Conservation (phyloP, 495 filamentous ascomycete species). For the Aspergillus affinis region DNA sequence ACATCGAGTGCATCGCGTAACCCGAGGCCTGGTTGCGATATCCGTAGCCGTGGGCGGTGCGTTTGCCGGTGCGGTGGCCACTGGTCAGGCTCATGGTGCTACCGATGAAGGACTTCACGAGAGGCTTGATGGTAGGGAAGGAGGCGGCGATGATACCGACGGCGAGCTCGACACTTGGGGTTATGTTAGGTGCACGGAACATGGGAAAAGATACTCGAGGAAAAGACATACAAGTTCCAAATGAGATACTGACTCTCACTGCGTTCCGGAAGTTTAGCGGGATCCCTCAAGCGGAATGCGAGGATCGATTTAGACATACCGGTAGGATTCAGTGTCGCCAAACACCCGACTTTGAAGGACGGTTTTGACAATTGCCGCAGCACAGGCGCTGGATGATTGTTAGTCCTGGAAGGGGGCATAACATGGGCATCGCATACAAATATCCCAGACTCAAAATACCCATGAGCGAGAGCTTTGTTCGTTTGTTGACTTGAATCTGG, state of each 20-base stretch:
- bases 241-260: conserved; percentile 10
- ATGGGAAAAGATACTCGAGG: background rate
- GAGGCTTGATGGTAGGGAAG: conserved; percentile 14
- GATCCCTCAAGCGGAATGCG: background rate
- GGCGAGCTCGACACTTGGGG: conserved; percentile 12
- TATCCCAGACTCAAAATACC: conserved; percentile 12
- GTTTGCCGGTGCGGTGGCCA: conserved; percentile 6
- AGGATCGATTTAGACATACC: conserved; percentile 5
- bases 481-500: conserved; percentile 5
- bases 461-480: conserved; percentile 7
- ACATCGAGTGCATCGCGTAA: conserved; percentile 2
- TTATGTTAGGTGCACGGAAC: background rate
- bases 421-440: conserved; percentile 2
- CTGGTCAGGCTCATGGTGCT: conserved; percentile 11
- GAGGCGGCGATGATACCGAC: conserved; percentile 15
- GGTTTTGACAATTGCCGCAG: conserved; percentile 13
- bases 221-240: conserved; percentile 7
- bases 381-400: conserved; percentile 7
- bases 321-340: conserved; percentile 5
- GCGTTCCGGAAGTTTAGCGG: background rate
- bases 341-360: conserved; percentile 9
- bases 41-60: background rate
- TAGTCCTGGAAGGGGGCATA: background rate
- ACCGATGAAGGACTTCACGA: conserved; percentile 15
- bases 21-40: conserved; percentile 5